Evolutionary conservation across 345 rosid genomes (phyloP), one percentile per base, ranked within the genome.

Genomic region (Salix suchowensis): DNA sequence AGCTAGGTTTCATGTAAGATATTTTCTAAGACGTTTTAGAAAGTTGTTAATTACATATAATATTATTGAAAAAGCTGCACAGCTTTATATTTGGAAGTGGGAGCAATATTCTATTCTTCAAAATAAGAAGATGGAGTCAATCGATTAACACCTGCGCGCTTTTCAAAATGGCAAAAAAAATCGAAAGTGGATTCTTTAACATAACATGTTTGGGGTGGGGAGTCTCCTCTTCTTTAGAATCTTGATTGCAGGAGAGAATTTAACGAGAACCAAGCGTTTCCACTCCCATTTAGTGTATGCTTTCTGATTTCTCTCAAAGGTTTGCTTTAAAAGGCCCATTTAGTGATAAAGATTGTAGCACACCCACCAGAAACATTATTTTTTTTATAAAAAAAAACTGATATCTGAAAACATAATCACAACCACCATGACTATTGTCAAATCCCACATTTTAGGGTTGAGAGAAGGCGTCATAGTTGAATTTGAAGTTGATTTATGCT

Each of bases 201-300:
- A 15, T 6, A 19, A 26, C 21, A 7, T 70, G 40, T 16, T 7
- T 50, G 54, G 23, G 16, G 39, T 2, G 55, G 6, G n/a, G 23
- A 26, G 68, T 62, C 37, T 61, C 68, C 68, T 60, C 55, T 61
- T 73, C 76, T 39, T 40, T 16, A 39, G n/a, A 54, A 26, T 26
- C 24, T 62, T 62, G 18, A 60, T 73, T 73, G 18, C 16, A 4
- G 28, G 34, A 26, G 21, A 42, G 76, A 73, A 42, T 40, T 28
- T 18, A 62, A 26, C 50, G 58, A 42, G 68, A 44, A 62, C 58
- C 76, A 42, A 30, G 5, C 55, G 39, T 73, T 73, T 73, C 58
- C 76, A 73, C 76, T 54, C 32, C 28, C 66, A 6, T 32, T 32
- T 67, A 66, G 12, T 16, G 36, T 36, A 9, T 36, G 46, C 23